Evolutionary conservation across 2,329 filamentous ascomycete genomes (phyloP).

Genomic region (Fusarium heterosporum): DNA sequence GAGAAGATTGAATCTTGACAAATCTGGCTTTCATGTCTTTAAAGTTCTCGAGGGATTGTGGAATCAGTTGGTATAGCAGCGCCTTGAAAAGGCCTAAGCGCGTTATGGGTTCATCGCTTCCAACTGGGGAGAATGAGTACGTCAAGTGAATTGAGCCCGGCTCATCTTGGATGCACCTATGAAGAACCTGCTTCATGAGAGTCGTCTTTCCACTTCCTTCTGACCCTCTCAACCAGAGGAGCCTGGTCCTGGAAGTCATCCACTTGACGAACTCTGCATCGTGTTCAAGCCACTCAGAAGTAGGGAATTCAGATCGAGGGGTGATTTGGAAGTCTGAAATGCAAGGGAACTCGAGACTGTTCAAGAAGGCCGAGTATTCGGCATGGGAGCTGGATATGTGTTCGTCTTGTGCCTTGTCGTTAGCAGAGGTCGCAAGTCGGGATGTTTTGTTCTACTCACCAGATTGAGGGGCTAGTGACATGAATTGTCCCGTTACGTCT

Average conservation of each 20-base stretch:
- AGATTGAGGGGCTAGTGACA: not conserved
- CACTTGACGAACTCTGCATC: not conserved
- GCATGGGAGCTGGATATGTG: not conserved
- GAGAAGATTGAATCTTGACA: not conserved
- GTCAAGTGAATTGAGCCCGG: not conserved
- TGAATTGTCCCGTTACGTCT: not conserved
- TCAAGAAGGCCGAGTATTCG: not conserved
- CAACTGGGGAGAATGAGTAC: not conserved
- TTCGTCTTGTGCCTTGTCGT: not conserved
- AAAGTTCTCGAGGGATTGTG: not conserved
- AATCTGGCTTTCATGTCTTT: constrained; percentile 5
- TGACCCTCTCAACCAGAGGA: not conserved
- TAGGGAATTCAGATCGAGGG: not conserved
- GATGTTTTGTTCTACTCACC: not conserved
- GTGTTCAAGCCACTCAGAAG: not conserved
- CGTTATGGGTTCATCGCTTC: not conserved
- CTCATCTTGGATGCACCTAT: not conserved
- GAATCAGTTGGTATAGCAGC: not conserved
- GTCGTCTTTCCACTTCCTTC: constrained; percentile 12
- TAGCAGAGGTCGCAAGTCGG: not conserved
- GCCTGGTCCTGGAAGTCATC: not conserved
- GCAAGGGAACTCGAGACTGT: constrained; percentile 1
- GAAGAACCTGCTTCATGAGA: constrained; percentile 1
- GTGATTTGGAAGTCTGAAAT: not conserved
- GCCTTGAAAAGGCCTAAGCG: not conserved